Conservation (phyloP, 257 asterid species). For the Ocimum tenuiflorum region DNA sequence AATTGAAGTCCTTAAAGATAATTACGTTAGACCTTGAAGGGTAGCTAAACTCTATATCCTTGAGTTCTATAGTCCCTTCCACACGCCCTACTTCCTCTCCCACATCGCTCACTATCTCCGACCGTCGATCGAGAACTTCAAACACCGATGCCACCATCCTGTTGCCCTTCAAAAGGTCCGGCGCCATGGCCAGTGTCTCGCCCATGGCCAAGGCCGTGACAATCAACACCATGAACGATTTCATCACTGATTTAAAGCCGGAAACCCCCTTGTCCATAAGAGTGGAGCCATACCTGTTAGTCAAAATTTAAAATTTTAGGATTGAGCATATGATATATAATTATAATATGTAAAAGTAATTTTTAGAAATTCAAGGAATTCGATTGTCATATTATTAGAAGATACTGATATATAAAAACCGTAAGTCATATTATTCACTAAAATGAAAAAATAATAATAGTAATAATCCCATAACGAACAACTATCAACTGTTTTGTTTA, state of each 20-base stretch:
- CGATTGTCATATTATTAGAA: too few species aligned
- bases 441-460: too few species aligned
- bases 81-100: conserved; percentile 65
- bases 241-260: conserved; percentile 79
- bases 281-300: conserved; percentile 69
- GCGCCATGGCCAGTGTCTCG: conserved; percentile 97
- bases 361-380: too few species aligned
- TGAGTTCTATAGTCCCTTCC: conserved; percentile 76
- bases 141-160: conserved; percentile 85
- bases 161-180: conserved; percentile 88
- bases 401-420: too few species aligned
- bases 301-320: too few species aligned
- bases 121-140: conserved; percentile 70
- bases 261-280: conserved; percentile 82
- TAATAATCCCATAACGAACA: too few species aligned
- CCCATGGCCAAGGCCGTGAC: conserved; percentile 95
- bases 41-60: conserved; percentile 78
- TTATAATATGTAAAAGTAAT: too few species aligned
- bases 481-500: too few species aligned
- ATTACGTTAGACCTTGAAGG: conserved; percentile 76
- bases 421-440: too few species aligned
- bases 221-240: conserved; percentile 81
- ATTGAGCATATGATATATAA: too few species aligned
- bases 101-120: conserved; percentile 56
- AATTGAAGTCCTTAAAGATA: conserved; percentile 79